Conservation (phyloP, 2,329 filamentous ascomycete species). For the Fusarium sp. region DNA sequence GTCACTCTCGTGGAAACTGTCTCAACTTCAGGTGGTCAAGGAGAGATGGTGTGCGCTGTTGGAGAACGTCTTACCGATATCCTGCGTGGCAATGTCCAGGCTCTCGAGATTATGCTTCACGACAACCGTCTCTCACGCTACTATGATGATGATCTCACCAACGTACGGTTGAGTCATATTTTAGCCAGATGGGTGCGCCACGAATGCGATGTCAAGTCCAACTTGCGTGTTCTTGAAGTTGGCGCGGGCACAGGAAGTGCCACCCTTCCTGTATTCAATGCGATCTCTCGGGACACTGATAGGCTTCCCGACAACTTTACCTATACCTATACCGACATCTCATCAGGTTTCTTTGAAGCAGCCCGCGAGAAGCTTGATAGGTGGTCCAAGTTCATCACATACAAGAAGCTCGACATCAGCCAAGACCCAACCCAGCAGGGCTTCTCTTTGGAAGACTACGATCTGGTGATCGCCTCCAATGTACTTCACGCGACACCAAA, state of each 20-base stretch:
- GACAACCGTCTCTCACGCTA: neutral
- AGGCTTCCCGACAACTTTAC: neutral
- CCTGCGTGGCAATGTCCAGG: neutral
- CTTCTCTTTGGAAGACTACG: neutral
- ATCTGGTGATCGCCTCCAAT: neutral
- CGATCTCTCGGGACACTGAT: neutral
- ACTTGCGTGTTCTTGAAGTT: neutral
- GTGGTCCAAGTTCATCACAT: neutral
- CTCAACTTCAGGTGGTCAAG: neutral
- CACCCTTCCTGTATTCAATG: neutral
- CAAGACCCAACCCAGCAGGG: neutral
- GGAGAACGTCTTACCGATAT: neutral
- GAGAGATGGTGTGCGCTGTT: neutral
- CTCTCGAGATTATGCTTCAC: neutral
- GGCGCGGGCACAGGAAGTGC: neutral
- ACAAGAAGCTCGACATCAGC: neutral
- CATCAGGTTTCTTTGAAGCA: neutral
- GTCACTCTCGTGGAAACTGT: neutral
- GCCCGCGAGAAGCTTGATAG: neutral
- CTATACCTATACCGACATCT: neutral
- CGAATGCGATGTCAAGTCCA: neutral
- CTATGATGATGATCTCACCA: neutral
- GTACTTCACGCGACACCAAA: neutral
- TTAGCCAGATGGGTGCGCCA: neutral
- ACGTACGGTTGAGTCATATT: neutral